Base-by-base conservation (phyloP, 495 filamentous ascomycete genomes). In the Hypoxylon fragiforme region DNA sequence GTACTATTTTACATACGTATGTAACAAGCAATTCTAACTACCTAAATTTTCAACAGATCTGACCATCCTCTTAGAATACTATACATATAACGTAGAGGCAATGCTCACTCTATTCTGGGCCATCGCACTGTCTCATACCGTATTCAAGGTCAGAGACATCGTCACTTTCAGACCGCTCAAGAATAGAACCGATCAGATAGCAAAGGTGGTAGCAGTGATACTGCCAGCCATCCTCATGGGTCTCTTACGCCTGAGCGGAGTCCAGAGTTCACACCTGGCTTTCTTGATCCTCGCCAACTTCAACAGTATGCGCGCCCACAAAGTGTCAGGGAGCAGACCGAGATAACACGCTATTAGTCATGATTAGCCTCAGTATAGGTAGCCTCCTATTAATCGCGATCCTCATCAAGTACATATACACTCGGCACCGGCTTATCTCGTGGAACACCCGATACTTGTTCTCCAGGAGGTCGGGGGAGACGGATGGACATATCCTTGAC, bases 11-110 rank as follows among this genome's bases (percentile, higher is more conserved):
- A 77, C 50, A 77, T 78, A 46, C 77, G 76, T 73, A 34, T 48
- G 46, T 38, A 16, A 13, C 8, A 16, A 6, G 3, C 13, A 7
- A 2, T 15, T 9, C 15, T 13, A 8, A 3, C n/a, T n/a, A n/a
- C 8, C 11, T 0, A 11, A 7, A n/a, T 16, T 8, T n/a, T 9
- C 15, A 7, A 8, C 16, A 8, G 18, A n/a, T 31, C 39, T 60
- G 31, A 55, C 24, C 18, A 7, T 24, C 3, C 1, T 13, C 7
- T 15, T 57, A 77, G 75, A 77, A 54, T 79, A 74, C 39, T 79
- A 77, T 39, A 70, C 63, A 4, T 79, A 79, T 57, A 78, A 77
- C 65, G 73, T 73, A 12, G 73, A 77, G 46, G 63, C 72, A n/a
- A 52, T 77, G 49, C 65, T 76, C 12, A 67, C 77, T 1, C 51